Base-by-base conservation (phyloP, 495 filamentous ascomycete species). In the Geoglossum glabrum region DNA sequence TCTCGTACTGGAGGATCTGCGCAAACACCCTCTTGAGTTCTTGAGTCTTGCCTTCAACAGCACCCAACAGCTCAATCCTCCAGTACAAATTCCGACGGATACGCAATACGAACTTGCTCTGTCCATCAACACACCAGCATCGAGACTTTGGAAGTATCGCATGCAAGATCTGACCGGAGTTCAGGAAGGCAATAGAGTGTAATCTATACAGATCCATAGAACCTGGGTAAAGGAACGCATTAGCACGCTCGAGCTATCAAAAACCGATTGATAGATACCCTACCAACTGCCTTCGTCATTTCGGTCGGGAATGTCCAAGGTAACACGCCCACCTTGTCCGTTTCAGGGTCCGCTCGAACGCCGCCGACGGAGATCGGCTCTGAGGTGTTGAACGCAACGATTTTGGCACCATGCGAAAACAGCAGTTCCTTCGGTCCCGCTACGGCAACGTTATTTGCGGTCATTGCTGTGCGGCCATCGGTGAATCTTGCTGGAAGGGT, bases 121-220 rank as follows among this genome's bases (percentile, higher is more conserved):
- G 79, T 47, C 84, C 84, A 65, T 94, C 86, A 23, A 95, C 86
- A 69, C 85, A 92, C 89, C 89, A 95, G 60, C 81, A 92, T 65
- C 92, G 86, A 21, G 85, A 90, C 67, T 85, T 92, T 10, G 86
- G 84, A 38, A 95, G 66, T 47, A 95, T 90, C 49, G 89, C 82
- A 61, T 86, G 85, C 10, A 94, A 76, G 28, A 86, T 79, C 61
- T 76, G 73, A 57, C 86, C 85, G 62, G 86, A 93, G 69, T 83
- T 87, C 10, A 95, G 76, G 65, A 95, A 95, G 19, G 84, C 84
- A 0, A 90, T 84, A 46, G 86, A 80, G 7, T 85, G 81, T 27
- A 89, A 82, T 58, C 80, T 79, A 67, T 95, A 90, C 56, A 95
- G 80, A 54, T 82, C 75, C 49, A 95, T 74, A 6, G 81, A 79